Percentiles rank a stretch among this genome's conserved stretches.
These are phyloP conservation scores for Lentinula raphanica DNA, from an alignment of 768 basidiomycete genomes.

Conservation along the genomic window DNA sequence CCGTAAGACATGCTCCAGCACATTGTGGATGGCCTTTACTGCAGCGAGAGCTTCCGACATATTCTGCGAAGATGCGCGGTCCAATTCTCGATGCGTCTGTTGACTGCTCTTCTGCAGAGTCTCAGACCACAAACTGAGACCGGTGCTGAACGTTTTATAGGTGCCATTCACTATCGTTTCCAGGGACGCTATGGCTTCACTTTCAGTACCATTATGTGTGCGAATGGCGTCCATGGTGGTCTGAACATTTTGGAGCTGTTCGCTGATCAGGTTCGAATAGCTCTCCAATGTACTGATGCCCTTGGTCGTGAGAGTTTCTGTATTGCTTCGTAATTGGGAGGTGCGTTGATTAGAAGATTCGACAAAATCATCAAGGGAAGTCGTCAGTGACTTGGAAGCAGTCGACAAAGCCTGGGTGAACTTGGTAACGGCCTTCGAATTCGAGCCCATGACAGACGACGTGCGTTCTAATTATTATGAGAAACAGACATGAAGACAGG, in stretches of 20 bases:
- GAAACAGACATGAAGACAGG: not conserved
- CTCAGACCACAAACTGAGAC: constrained; percentile 53
- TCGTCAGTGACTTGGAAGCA: constrained; percentile 47
- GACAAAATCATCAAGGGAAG: constrained; percentile 58
- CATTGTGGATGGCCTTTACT: constrained; percentile 49
- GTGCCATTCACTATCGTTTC: constrained; percentile 47
- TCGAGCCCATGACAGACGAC: constrained; percentile 53
- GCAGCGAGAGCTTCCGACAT: constrained; percentile 53
- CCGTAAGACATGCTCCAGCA: constrained; percentile 55
- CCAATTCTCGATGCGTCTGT: constrained; percentile 41
- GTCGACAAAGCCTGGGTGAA: constrained; percentile 57
- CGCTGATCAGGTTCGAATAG: constrained; percentile 50
- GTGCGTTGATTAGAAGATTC: constrained; percentile 51
- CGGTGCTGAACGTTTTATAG: constrained; percentile 45
- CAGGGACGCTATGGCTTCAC: constrained; percentile 44
- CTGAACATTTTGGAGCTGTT: constrained; percentile 52
- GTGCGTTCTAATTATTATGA: constrained; percentile 60
- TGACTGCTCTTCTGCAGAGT: constrained; percentile 45
- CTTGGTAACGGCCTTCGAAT: constrained; percentile 57
- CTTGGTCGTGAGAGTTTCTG: constrained; percentile 49
- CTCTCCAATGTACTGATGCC: constrained; percentile 49
- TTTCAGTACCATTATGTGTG: constrained; percentile 48
- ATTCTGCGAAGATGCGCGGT: constrained; percentile 36
- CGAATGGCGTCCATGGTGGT: constrained; percentile 50
- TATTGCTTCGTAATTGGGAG: constrained; percentile 47